phyloP scores from a whole-genome alignment of 1,284 basidiomycete species.

The Ceratorhiza oryzae-sativae region DNA sequence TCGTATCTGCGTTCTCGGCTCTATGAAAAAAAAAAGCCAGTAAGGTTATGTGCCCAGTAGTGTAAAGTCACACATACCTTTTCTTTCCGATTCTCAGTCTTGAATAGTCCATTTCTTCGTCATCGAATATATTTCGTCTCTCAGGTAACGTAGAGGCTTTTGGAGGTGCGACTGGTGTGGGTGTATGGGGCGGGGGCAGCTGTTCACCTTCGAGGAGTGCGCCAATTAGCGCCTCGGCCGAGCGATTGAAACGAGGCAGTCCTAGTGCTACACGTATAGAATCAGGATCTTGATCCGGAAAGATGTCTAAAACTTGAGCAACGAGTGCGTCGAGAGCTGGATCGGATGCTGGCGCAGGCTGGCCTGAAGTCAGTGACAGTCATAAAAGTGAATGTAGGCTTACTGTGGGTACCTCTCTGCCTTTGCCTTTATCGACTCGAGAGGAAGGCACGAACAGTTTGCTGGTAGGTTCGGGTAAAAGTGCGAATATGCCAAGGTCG shows the following conservation, averaged over 20 bases:
- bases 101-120: constrained; percentile 68
- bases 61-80: constrained; percentile 52
- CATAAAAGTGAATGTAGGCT: neutral
- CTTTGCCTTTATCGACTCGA: constrained; percentile 35
- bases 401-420: constrained; percentile 15
- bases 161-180: neutral
- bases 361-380: neutral
- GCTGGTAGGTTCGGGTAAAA: neutral
- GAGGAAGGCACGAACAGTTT: neutral
- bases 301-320: constrained; percentile 46
- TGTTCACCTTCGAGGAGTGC: constrained; percentile 44
- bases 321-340: constrained; percentile 40
- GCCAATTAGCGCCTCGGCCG: constrained; percentile 43
- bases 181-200: constrained; percentile 5
- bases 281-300: constrained; percentile 44
- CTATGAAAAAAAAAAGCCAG: constrained; percentile 49
- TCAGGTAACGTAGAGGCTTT: constrained; percentile 9
- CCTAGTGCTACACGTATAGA: constrained; percentile 45
- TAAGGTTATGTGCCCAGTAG: neutral
- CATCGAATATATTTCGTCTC: constrained; percentile 70
- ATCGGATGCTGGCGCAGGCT: constrained; percentile 19
- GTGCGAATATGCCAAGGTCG: constrained; percentile 16
- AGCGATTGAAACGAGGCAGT: constrained; percentile 42
- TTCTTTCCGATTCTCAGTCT: constrained; percentile 69
- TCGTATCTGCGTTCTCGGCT: constrained; percentile 53